These are phyloP conservation scores for Nematodospora valgi DNA, from an alignment of 805 yeast genomes.

Conservation along the genomic window DNA sequence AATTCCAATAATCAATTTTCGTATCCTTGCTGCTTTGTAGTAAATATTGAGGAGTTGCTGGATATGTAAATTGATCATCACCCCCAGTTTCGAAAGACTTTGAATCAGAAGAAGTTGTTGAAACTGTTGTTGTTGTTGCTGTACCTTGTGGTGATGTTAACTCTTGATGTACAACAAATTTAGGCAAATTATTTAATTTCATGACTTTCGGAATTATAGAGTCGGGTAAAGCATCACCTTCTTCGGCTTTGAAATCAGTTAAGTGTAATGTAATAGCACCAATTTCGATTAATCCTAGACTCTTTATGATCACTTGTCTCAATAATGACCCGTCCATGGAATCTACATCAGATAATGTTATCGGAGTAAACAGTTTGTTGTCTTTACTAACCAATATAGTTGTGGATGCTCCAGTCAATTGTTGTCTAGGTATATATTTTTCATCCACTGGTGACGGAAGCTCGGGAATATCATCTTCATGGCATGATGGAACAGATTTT, in stretches of 20 bases:
- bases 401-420: background rate
- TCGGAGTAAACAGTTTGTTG: conserved; percentile 49
- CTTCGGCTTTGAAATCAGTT: conserved; percentile 63
- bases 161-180: conserved; percentile 32
- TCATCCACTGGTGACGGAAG: conserved; percentile 17
- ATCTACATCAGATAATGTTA: conserved; percentile 24
- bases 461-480: too few relatives aligned
- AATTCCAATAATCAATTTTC: conserved; percentile 52
- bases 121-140: conserved; percentile 32
- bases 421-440: conserved; percentile 21
- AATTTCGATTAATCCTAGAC: conserved; percentile 32
- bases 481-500: too few relatives aligned
- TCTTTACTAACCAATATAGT: conserved; percentile 56
- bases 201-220: conserved; percentile 38
- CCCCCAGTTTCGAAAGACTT: conserved; percentile 48
- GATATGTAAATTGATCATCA: conserved; percentile 30
- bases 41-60: conserved; percentile 68
- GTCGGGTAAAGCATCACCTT: conserved; percentile 57
- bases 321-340: too few relatives aligned
- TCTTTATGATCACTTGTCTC: conserved; percentile 16
- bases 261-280: conserved; percentile 46
- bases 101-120: conserved; percentile 53
- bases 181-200: conserved; percentile 24
- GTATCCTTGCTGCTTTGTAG: conserved; percentile 42
- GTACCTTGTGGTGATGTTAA: conserved; percentile 26